Evolutionary conservation across 1,284 basidiomycete genomes (phyloP).

Genomic region (Trametes hirsuta): DNA sequence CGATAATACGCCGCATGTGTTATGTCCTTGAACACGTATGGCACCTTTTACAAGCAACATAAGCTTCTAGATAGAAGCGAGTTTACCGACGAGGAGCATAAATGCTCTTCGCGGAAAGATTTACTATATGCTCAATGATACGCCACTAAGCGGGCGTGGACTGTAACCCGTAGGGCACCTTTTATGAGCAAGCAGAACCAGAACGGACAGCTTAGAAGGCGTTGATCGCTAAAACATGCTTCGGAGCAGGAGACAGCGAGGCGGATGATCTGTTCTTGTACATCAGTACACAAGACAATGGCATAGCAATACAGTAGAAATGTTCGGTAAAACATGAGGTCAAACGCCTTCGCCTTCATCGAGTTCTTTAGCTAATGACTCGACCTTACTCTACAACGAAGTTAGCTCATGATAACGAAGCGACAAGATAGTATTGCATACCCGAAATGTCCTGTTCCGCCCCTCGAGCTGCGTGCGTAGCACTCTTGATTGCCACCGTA

Average conservation of each 20-base stretch:
- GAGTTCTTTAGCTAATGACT: conserved; percentile 58
- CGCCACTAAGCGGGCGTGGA: conserved; percentile 65
- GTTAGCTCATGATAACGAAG: conserved; percentile 8
- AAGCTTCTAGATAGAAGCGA: not conserved
- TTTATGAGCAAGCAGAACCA: conserved; percentile 60
- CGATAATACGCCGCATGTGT: conserved; percentile 30
- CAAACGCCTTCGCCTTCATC: conserved; percentile 62
- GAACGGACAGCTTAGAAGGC: not conserved
- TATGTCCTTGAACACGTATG: conserved; percentile 22
- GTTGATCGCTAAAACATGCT: too few relatives aligned
- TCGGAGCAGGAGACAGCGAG: too few relatives aligned
- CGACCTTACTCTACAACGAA: conserved; percentile 62
- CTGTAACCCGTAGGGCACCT: conserved; percentile 78
- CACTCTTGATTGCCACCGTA: conserved; percentile 73
- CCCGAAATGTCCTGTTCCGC: conserved; percentile 62
- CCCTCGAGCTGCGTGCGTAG: conserved; percentile 67
- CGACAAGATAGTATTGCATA: conserved; percentile 29
- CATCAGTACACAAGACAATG: conserved; percentile 12
- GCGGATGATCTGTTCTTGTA: conserved; percentile 6
- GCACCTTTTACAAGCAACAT: conserved; percentile 31
- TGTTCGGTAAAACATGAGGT: conserved; percentile 12
- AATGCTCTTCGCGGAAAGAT: not conserved
- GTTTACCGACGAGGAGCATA: not conserved
- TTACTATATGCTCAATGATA: conserved; percentile 75
- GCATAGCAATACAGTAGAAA: conserved; percentile 3